Percentiles rank a stretch among this genome's conserved stretches.
phyloP scores from a whole-genome alignment of 768 basidiomycete species.

The Daedalea quercina region DNA sequence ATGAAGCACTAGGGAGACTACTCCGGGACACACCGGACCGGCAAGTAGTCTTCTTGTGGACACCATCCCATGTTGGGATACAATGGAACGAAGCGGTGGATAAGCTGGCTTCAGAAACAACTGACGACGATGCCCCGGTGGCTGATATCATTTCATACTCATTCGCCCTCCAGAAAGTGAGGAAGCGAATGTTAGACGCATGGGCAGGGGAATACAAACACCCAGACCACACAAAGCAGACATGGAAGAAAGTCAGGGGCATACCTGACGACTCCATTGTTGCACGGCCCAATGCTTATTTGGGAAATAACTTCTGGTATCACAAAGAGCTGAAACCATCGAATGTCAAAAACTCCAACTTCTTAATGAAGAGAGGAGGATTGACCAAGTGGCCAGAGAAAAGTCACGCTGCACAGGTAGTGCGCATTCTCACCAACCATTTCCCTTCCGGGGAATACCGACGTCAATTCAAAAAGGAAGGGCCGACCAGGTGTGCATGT shows the following conservation, averaged over 20 bases:
- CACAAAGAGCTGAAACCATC: not conserved
- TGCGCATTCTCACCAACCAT: not conserved
- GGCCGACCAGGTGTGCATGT: not conserved
- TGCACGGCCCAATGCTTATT: not conserved
- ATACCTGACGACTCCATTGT: not conserved
- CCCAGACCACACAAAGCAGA: not conserved
- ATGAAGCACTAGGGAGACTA: not conserved
- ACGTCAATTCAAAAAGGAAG: not conserved
- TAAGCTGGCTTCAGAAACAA: not conserved
- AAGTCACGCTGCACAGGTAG: not conserved
- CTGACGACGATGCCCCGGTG: too few relatives aligned
- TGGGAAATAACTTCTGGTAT: not conserved
- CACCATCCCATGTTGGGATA: not conserved
- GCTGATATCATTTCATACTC: not conserved
- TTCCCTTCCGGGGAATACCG: slow-evolving; percentile 5
- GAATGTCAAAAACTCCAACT: not conserved
- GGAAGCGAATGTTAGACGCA: not conserved
- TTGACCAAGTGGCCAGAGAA: not conserved
- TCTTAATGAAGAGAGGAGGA: not conserved
- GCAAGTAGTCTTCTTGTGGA: not conserved
- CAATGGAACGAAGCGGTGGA: not conserved
- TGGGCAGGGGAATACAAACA: not conserved
- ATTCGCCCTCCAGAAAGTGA: not conserved
- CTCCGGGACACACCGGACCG: not conserved
- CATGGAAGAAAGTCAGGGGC: not conserved